Evolutionary conservation across 1,139 yeast species (phyloP).

Genomic region (Kurtzmaniella quercitrusa): DNA sequence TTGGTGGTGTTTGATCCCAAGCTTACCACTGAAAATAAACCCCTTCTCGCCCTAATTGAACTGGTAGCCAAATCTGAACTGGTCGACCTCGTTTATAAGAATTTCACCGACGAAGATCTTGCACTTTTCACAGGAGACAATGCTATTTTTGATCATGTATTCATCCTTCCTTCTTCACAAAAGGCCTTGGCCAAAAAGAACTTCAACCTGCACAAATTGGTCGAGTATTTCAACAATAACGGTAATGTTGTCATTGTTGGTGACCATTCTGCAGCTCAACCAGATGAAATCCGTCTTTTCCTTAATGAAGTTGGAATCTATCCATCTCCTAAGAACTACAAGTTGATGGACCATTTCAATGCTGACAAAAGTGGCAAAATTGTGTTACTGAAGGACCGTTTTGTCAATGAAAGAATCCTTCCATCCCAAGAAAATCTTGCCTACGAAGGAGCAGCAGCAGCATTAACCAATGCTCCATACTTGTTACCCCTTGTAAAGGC

Average conservation of each 20-base stretch:
- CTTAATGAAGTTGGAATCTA: slow-evolving; percentile 78
- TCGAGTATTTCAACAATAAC: slow-evolving; percentile 55
- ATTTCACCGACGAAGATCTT: slow-evolving; percentile 25
- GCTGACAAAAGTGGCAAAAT: slow-evolving; percentile 21
- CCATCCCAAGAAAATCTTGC: slow-evolving; percentile 10
- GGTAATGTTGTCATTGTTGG: slow-evolving; percentile 75
- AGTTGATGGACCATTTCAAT: slow-evolving; percentile 64
- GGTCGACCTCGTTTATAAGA: slow-evolving; percentile 20
- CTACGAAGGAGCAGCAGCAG: slow-evolving; percentile 40
- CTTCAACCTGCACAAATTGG: slow-evolving; percentile 28
- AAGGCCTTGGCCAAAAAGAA: slow-evolving; percentile 30
- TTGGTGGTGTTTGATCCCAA: slow-evolving; percentile 32
- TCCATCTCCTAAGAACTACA: slow-evolving; percentile 75
- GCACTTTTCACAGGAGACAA: slow-evolving; percentile 24
- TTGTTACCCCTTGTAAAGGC: slow-evolving; percentile 71
- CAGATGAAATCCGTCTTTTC: slow-evolving; percentile 65
- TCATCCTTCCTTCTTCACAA: slow-evolving; percentile 37
- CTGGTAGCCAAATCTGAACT: slow-evolving; percentile 15
- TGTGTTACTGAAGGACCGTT: slow-evolving; percentile 18
- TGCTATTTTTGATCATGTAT: slow-evolving; percentile 26
- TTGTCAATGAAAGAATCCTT: slow-evolving; percentile 22
- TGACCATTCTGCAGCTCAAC: slow-evolving; percentile 33
- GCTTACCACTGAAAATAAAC: slow-evolving; percentile 17
- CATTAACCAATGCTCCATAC: slow-evolving; percentile 48
- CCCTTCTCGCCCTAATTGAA: slow-evolving; percentile 4